phyloP scores from a whole-genome alignment of 768 basidiomycete genomes.

The Mycena sanguinolenta region DNA sequence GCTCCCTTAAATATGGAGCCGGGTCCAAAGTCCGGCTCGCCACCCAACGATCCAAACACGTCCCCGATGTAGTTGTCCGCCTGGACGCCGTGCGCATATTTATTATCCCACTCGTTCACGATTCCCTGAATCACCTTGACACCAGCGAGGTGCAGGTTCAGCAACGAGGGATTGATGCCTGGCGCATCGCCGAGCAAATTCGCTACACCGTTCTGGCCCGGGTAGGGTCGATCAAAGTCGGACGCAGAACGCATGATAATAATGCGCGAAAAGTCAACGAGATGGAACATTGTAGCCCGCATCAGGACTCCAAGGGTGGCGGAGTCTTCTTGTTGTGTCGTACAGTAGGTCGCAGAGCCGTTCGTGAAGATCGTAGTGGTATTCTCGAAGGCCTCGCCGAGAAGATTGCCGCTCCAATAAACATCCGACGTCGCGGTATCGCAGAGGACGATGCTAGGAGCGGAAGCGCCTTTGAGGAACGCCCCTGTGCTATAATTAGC shows the following conservation, averaged over 20 bases:
- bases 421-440: slow-evolving; percentile 54
- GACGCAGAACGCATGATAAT: slow-evolving; percentile 54
- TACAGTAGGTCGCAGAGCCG: slow-evolving; percentile 47
- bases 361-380: slow-evolving; percentile 52
- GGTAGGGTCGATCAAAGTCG: slow-evolving; percentile 48
- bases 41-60: slow-evolving; percentile 44
- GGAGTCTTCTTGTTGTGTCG: slow-evolving; percentile 57
- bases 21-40: slow-evolving; percentile 44
- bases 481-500: slow-evolving; percentile 41
- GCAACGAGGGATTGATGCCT: slow-evolving; percentile 49
- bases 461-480: slow-evolving; percentile 47
- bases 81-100: slow-evolving; percentile 47
- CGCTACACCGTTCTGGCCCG: slow-evolving; percentile 38
- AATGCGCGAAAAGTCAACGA: slow-evolving; percentile 52
- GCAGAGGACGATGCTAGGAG: slow-evolving; percentile 50
- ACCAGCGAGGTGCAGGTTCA: slow-evolving; percentile 55
- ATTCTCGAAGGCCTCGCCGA: slow-evolving; percentile 53
- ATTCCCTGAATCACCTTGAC: slow-evolving; percentile 53
- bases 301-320: slow-evolving; percentile 53
- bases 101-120: slow-evolving; percentile 48
- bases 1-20: not conserved
- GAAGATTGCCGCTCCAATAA: slow-evolving; percentile 52
- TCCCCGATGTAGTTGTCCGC: slow-evolving; percentile 48
- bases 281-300: slow-evolving; percentile 43
- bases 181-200: slow-evolving; percentile 47